A percentile compares a stretch with the other conserved stretches of the same genome.
phyloP scores from a whole-genome alignment of 78 protist species.

The Salpingoeca rosetta region DNA sequence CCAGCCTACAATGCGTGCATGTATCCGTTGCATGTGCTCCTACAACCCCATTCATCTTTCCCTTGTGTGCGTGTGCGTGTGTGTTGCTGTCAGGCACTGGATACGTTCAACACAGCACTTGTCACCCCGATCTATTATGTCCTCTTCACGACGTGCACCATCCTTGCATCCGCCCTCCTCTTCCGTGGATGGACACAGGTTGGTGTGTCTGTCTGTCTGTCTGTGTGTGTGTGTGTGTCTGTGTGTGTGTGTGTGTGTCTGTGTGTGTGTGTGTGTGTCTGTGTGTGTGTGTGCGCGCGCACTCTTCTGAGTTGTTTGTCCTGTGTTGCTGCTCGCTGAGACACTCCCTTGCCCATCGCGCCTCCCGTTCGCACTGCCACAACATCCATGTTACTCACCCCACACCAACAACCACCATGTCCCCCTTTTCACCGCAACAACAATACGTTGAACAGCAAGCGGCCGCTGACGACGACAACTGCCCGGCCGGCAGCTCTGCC shows the following conservation, averaged over 20 bases:
- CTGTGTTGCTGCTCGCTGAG: background rate
- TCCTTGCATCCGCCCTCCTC: background rate
- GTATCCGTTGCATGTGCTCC: background rate
- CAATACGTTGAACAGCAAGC: background rate
- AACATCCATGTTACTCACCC: background rate
- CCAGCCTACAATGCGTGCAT: no score
- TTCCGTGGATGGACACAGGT: background rate
- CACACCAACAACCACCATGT: background rate
- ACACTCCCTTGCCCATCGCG: no score
- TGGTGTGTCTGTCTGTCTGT: no score
- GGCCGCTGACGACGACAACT: background rate
- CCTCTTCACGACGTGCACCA: conserved; percentile 1
- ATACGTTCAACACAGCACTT: conserved; percentile 1
- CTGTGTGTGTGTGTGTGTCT: no score
- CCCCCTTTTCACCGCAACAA: background rate
- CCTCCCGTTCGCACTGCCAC: background rate
- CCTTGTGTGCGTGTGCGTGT: background rate
- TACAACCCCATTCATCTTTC: no score
- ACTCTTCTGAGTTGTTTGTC: background rate
- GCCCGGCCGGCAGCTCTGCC: background rate
- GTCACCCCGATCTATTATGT: conserved; percentile 22
- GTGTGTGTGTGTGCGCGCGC: background rate
- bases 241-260: background rate
- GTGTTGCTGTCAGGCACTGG: no score
- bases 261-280: background rate